These are phyloP conservation scores for Ophiocordyceps sinensis DNA, from an alignment of 2,329 filamentous ascomycete species.

Conservation along the genomic window DNA sequence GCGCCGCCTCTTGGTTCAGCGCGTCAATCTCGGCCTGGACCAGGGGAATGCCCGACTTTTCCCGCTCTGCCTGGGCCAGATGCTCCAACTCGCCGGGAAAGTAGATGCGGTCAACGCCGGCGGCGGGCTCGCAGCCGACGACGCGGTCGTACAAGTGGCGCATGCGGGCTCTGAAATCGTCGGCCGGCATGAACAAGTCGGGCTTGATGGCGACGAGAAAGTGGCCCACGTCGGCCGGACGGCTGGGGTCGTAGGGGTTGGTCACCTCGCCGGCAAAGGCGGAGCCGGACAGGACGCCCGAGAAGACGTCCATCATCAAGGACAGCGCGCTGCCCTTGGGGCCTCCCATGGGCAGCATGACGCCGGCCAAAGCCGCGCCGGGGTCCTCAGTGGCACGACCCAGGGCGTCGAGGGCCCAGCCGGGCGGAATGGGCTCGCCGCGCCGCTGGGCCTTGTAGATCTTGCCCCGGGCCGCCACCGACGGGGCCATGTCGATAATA, in stretches of 20 bases:
- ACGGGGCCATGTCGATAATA: conserved; percentile 63
- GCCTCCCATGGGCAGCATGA: conserved; percentile 78
- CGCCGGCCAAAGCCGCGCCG: conserved; percentile 52
- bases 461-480: conserved; percentile 55
- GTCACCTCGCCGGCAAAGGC: conserved; percentile 69
- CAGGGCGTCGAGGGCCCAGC: conserved; percentile 63
- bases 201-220: conserved; percentile 61
- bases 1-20: conserved; percentile 37
- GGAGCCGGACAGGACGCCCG: conserved; percentile 60
- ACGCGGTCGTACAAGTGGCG: conserved; percentile 38
- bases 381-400: conserved; percentile 60
- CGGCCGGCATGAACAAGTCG: conserved; percentile 56
- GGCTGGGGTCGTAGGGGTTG: conserved; percentile 58
- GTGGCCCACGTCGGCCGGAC: conserved; percentile 57
- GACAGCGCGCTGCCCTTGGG: conserved; percentile 66
- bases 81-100: conserved; percentile 51
- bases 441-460: conserved; percentile 55
- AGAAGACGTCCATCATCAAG: conserved; percentile 86
- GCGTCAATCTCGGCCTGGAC: conserved; percentile 40
- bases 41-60: conserved; percentile 42
- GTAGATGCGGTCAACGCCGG: conserved; percentile 42
- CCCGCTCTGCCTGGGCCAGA: conserved; percentile 32
- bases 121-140: conserved; percentile 36
- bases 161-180: conserved; percentile 53
- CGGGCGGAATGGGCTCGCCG: conserved; percentile 52